Conservation (phyloP, 805 yeast species). For the Cyberlindnera mrakii region DNA sequence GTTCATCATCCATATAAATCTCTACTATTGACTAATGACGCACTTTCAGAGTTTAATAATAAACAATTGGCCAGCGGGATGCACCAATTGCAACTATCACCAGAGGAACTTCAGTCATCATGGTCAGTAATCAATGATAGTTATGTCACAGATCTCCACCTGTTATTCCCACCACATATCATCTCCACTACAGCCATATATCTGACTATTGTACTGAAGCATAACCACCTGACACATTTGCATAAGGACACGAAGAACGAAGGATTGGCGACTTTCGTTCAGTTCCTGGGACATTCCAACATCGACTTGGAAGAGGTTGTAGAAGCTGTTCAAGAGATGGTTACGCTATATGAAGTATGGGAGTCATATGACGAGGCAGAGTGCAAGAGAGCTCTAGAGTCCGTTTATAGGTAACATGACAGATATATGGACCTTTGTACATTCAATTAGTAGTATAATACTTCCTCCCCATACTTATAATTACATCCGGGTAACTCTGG, state of each 20-base stretch:
- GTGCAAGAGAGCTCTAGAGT: slow-evolving; percentile 21
- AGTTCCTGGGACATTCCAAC: slow-evolving; percentile 69
- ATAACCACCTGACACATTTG: slow-evolving; percentile 19
- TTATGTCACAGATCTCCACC: slow-evolving; percentile 79
- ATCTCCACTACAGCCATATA: slow-evolving; percentile 80
- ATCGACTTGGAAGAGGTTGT: slow-evolving; percentile 72
- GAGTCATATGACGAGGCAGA: slow-evolving; percentile 65
- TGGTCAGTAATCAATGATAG: slow-evolving; percentile 92
- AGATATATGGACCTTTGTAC: too few species aligned
- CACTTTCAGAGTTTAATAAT: slow-evolving; percentile 21
- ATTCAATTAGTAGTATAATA: too few species aligned
- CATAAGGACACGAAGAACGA: slow-evolving; percentile 20
- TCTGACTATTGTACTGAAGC: slow-evolving; percentile 59
- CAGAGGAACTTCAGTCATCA: slow-evolving; percentile 72
- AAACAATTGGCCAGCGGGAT: slow-evolving; percentile 1
- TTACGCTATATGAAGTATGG: slow-evolving; percentile 81
- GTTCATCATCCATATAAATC: slow-evolving; percentile 73
- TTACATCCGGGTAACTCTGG: too few species aligned
- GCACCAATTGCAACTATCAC: slow-evolving; percentile 31
- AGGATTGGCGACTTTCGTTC: slow-evolving; percentile 50
- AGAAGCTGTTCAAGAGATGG: slow-evolving; percentile 78
- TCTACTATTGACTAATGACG: slow-evolving; percentile 42
- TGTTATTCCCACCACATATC: slow-evolving; percentile 84
- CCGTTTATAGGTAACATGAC: slow-evolving; percentile 2
- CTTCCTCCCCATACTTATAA: too few species aligned